Percentiles rank a stretch among this genome's conserved stretches.
Conservation (phyloP, 2,329 filamentous ascomycete genomes). For the Sphaerulina populicola region DNA sequence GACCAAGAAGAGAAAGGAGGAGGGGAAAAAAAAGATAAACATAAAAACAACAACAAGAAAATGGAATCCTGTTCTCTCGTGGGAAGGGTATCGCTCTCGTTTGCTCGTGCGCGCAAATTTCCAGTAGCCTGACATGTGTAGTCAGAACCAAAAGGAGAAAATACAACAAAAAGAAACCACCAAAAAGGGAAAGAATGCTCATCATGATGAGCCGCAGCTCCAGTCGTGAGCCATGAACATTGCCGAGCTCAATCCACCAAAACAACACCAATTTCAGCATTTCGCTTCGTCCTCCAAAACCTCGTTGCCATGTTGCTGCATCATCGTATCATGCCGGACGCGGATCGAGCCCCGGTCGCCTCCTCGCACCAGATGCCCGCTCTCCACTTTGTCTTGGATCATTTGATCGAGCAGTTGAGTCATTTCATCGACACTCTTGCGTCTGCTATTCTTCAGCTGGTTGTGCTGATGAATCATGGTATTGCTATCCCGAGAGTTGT, state of each 20-base stretch:
- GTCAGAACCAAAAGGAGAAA: not conserved
- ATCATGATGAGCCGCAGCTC: too few species aligned
- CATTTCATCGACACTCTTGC: slow-evolving; percentile 78
- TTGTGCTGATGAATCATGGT: slow-evolving; percentile 4
- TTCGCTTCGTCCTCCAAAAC: slow-evolving; percentile 4
- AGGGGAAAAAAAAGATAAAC: not conserved
- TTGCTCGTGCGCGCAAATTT: not conserved
- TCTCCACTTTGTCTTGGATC: slow-evolving; percentile 81
- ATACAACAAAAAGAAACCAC: too few species aligned
- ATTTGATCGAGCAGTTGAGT: slow-evolving; percentile 90
- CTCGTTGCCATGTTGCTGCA: slow-evolving; percentile 11
- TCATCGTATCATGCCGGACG: slow-evolving; percentile 18
- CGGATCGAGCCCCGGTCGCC: slow-evolving; percentile 56
- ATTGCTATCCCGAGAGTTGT: slow-evolving; percentile 16
- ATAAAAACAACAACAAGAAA: not conserved
- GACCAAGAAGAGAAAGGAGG: not conserved
- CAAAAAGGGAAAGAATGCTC: too few species aligned
- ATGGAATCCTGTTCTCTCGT: not conserved
- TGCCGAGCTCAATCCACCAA: slow-evolving; percentile 11
- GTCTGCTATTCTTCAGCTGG: slow-evolving; percentile 14
- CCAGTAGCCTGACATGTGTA: not conserved
- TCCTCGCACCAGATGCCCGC: slow-evolving; percentile 60
- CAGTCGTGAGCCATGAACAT: slow-evolving; percentile 11
- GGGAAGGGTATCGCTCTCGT: slow-evolving; percentile 6
- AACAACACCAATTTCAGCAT: slow-evolving; percentile 6